Base-by-base conservation (phyloP, 2,329 filamentous ascomycete genomes). In the Rhynchosporium agropyri region DNA sequence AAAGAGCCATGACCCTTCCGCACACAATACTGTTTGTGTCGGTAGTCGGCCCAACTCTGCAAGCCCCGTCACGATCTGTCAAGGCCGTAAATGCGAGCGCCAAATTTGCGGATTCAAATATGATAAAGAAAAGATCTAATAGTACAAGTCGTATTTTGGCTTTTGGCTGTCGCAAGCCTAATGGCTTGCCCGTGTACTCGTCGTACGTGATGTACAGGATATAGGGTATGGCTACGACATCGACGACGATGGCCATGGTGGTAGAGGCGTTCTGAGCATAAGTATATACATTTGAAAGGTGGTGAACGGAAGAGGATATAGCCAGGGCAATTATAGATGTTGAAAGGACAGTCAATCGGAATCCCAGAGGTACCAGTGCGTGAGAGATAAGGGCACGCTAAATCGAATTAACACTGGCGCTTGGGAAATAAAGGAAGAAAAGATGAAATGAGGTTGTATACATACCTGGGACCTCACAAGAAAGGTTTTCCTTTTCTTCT, bases 181-280 rank as follows among this genome's bases (percentile, higher is more conserved):
- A 81, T 28, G 96, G 95, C 74, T 96, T 96, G 36, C 92, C 91
- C 4, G 91, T 95, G 77, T 97, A 98, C 78, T 99, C 95, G 74
- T 99, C 95, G 79, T 89, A 96, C 29, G 93, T 96, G 79, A 98
- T 95, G 78, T 97, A 98, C 55, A 90, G 79, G 61, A 96, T 89
- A 77, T 98, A 99, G 2, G 94, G 86, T 63, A 98, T 83, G 3
- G 95, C 94, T 13, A 98, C 83, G 6, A 89, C 87, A 76, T 98
- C 94, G 45, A 99, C 90, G 42, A 91, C 85, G 60, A 98, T 89
- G 36, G 94, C 94, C 79, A 98, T 92, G 63, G 92, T 84, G 7
- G 92, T 90, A 58, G 95, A 96, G 45, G 89, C 86, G 36, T 84
- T 86, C 74, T 91, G 87, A 2, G 80, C 77, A 36, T 78, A 75